These are phyloP conservation scores for Hygrocybe coccinea DNA, from an alignment of 768 basidiomycete species.

Conservation along the genomic window DNA sequence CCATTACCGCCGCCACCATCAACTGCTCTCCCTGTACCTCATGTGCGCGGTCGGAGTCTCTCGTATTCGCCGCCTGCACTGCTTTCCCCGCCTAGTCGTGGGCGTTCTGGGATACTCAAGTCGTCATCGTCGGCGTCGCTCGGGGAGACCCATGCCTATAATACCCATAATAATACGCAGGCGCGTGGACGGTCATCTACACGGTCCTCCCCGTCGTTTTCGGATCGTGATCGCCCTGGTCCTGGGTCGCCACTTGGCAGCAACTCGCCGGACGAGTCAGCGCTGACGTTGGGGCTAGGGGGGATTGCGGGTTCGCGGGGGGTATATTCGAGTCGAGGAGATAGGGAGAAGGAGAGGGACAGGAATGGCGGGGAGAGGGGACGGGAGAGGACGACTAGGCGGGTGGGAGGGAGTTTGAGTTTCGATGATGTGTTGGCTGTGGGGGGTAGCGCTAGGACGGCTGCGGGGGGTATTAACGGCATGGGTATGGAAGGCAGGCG, in stretches of 20 bases:
- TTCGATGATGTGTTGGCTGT: background rate
- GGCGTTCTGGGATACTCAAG: slow-evolving; percentile 15
- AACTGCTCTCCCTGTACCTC: slow-evolving; percentile 16
- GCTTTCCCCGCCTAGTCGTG: slow-evolving; percentile 26
- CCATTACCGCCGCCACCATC: background rate
- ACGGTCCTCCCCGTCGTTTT: slow-evolving; percentile 50
- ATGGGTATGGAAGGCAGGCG: background rate
- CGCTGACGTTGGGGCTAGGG: slow-evolving; percentile 26
- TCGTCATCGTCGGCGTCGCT: slow-evolving; percentile 8
- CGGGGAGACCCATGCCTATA: slow-evolving; percentile 14
- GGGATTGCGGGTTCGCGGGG: slow-evolving; percentile 27
- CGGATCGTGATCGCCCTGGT: slow-evolving; percentile 41
- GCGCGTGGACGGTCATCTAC: slow-evolving; percentile 53
- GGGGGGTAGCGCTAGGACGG: background rate
- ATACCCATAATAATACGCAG: slow-evolving; percentile 19
- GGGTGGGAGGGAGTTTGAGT: slow-evolving; percentile 12
- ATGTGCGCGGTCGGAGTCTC: slow-evolving; percentile 11
- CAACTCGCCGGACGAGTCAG: slow-evolving; percentile 25
- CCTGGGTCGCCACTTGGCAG: slow-evolving; percentile 27
- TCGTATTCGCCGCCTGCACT: slow-evolving; percentile 13
- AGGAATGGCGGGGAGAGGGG: slow-evolving; percentile 17
- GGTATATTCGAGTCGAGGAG: slow-evolving; percentile 12
- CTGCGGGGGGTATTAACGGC: background rate
- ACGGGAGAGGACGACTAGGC: slow-evolving; percentile 2
- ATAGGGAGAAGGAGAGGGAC: slow-evolving; percentile 22